A percentile compares a stretch with the other conserved stretches of the same genome.
Evolutionary conservation across 306 rosid genomes (phyloP).

Genomic region (Parietaria judaica): DNA sequence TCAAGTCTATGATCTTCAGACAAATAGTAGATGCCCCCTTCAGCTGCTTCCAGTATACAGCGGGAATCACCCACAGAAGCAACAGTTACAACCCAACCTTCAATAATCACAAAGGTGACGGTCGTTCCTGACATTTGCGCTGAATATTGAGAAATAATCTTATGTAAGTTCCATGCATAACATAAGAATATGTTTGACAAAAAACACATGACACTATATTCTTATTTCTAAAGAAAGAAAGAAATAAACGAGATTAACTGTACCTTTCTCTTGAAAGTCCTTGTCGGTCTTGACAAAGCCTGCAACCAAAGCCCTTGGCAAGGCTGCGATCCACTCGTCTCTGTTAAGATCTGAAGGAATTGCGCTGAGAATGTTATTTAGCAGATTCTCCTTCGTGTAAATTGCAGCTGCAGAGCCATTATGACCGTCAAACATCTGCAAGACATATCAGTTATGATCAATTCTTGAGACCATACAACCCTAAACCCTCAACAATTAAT

Average conservation of each 20-base stretch:
- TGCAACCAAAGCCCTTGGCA: constrained; percentile 97
- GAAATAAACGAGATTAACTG: constrained; percentile 14
- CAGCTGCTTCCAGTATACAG: constrained; percentile 83
- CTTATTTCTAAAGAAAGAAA: background rate
- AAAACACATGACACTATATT: background rate
- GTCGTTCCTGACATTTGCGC: constrained; percentile 94
- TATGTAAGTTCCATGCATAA: constrained; percentile 10
- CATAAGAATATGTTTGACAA: background rate
- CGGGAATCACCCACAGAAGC: constrained; percentile 99
- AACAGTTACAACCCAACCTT: constrained; percentile 95
- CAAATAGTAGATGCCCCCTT: constrained; percentile 77
- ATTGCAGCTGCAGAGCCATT: constrained; percentile 98
- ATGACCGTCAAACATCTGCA: constrained; percentile 98
- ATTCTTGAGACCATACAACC: constrained; percentile 3
- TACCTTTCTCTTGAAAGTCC: constrained; percentile 78
- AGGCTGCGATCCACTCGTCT: constrained; percentile 93
- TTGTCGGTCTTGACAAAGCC: constrained; percentile 98
- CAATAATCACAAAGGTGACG: constrained; percentile 88
- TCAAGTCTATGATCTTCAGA: constrained; percentile 98
- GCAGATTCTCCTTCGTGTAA: constrained; percentile 88
- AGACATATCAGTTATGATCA: constrained; percentile 18
- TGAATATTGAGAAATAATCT: constrained; percentile 27
- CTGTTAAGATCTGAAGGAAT: constrained; percentile 84
- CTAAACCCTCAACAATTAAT: background rate
- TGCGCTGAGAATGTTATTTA: constrained; percentile 65